phyloP scores from a whole-genome alignment of 805 yeast genomes.

The Zygoascus ofunaensis region DNA sequence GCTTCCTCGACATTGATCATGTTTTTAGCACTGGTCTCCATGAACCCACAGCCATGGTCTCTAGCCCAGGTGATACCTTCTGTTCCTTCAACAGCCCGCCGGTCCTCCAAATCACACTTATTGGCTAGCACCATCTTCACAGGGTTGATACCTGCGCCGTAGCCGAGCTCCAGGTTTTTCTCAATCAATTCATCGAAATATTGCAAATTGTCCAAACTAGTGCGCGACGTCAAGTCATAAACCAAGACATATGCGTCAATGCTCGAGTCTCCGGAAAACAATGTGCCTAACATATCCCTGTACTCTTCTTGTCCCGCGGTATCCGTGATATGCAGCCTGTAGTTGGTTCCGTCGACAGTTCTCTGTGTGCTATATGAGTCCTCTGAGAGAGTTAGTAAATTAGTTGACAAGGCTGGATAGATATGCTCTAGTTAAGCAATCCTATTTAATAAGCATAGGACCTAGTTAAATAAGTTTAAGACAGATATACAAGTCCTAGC shows the following conservation, averaged over 20 bases:
- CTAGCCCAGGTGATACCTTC: constrained; percentile 52
- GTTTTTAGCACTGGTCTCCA: constrained; percentile 85
- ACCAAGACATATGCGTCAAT: constrained; percentile 28
- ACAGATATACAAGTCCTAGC: too few species aligned
- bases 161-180: constrained; percentile 57
- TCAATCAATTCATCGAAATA: constrained; percentile 35
- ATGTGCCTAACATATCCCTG: constrained; percentile 45
- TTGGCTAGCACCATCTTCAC: constrained; percentile 67
- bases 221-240: constrained; percentile 27
- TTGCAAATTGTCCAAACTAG: constrained; percentile 25
- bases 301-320: constrained; percentile 79
- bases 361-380: constrained; percentile 27
- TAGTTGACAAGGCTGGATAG: too few species aligned
- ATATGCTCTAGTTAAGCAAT: too few species aligned
- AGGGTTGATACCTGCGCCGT: constrained; percentile 29
- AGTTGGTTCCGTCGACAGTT: constrained; percentile 36
- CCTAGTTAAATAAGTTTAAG: too few species aligned
- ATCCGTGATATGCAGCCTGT: constrained; percentile 53
- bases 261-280: constrained; percentile 19
- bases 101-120: constrained; percentile 50
- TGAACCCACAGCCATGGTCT: constrained; percentile 56
- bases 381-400: constrained; percentile 15
- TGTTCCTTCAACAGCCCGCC: constrained; percentile 46
- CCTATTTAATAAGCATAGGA: too few species aligned
- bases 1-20: constrained; percentile 77